These are phyloP conservation scores for Triticum turgidum DNA, from an alignment of 176 grass and related monocot species.

Conservation along the genomic window DNA sequence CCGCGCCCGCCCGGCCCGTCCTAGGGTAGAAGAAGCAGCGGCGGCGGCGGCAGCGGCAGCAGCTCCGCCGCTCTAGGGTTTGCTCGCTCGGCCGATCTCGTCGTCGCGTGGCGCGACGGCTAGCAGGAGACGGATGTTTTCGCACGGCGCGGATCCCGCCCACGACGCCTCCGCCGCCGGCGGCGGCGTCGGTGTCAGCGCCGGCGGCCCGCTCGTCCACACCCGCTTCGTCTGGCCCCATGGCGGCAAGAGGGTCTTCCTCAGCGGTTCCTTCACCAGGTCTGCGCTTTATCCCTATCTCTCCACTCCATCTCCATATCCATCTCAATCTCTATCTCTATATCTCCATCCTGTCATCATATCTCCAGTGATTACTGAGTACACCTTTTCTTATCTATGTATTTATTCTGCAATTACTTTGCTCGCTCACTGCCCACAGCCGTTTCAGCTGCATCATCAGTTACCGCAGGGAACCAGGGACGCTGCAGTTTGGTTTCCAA, in stretches of 20 bases:
- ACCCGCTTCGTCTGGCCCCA: slow-evolving; percentile 86
- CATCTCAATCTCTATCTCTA: not conserved
- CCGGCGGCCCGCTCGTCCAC: slow-evolving; percentile 34
- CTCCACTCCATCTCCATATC: not conserved
- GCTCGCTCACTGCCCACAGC: not conserved
- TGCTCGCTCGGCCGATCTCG: not conserved
- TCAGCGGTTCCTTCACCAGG: slow-evolving; percentile 84
- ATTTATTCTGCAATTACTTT: slow-evolving; percentile 2
- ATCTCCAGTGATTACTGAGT: not conserved
- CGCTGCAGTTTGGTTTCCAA: not conserved
- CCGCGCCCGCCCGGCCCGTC: no score
- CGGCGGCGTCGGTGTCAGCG: slow-evolving; percentile 36
- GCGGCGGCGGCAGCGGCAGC: not conserved
- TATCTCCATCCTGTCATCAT: not conserved
- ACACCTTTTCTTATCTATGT: not conserved
- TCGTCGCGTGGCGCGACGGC: not conserved
- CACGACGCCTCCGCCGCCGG: slow-evolving; percentile 29
- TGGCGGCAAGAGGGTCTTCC: slow-evolving; percentile 81
- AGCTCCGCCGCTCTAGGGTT: slow-evolving; percentile 48
- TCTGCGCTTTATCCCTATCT: not conserved
- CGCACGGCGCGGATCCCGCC: slow-evolving; percentile 61
- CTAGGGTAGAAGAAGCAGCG: not conserved
- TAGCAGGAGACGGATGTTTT: slow-evolving; percentile 51
- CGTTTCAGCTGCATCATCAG: not conserved
- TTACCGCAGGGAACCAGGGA: no score